These are phyloP conservation scores for Thalassiosira gravida DNA, from an alignment of 352 stramenopile genomes.

Conservation along the genomic window DNA sequence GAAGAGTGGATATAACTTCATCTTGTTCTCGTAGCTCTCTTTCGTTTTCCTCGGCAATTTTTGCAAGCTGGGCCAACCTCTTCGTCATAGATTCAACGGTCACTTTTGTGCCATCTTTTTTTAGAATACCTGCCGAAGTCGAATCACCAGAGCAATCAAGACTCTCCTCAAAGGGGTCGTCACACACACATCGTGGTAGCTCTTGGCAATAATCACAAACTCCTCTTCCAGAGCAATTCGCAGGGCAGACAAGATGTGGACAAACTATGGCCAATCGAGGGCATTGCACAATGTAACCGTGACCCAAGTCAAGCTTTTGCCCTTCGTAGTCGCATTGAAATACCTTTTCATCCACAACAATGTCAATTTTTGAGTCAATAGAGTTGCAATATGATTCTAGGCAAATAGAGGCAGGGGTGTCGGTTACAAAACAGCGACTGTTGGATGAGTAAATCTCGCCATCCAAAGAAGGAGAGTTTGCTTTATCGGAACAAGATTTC, in stretches of 20 bases:
- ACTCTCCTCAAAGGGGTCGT: neutral
- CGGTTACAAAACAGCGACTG: conserved; percentile 58
- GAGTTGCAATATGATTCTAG: conserved; percentile 57
- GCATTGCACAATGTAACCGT: conserved; percentile 21
- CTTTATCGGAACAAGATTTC: conserved; percentile 42
- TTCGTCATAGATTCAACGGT: no score
- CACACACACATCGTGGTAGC: neutral
- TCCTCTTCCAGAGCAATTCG: neutral
- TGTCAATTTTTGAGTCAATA: conserved; percentile 48
- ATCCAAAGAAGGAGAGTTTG: conserved; percentile 25
- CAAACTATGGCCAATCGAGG: conserved; percentile 19
- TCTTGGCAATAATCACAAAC: neutral
- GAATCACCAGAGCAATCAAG: no score
- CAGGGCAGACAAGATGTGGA: conserved; percentile 5
- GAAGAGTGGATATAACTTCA: no score
- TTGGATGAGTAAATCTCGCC: conserved; percentile 43
- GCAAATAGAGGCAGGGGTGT: conserved; percentile 36
- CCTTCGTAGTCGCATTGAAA: conserved; percentile 31
- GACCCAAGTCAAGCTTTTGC: conserved; percentile 32
- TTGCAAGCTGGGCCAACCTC: no score
- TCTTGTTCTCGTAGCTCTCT: no score
- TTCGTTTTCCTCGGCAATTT: no score
- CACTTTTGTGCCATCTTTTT: no score
- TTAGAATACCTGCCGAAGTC: no score
- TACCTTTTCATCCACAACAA: conserved; percentile 34